Evolutionary conservation across 768 basidiomycete species (phyloP), one percentile per base, ranked within the genome.

Genomic region (Pholiota molesta): DNA sequence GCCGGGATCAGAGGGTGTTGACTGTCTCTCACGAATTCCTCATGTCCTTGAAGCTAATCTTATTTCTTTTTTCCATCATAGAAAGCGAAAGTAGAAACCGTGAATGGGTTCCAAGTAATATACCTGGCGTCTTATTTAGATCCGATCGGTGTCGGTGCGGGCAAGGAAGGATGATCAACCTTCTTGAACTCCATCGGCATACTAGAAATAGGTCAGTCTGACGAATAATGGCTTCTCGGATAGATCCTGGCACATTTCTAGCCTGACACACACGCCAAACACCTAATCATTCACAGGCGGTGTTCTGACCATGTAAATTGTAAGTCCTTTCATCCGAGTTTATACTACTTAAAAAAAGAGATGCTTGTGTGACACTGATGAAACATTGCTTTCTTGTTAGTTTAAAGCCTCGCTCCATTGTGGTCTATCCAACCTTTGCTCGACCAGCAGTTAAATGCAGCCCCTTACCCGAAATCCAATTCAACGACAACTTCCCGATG

Each of bases 401-500:
- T 19, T 39, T 14, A 33, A 26, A 49, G n/a, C 44, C 26, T 49
- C n/a, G 56, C n/a, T 45, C 28, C 21, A 21, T 16, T 31, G 5
- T 53, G 52, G 49, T 52, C 62, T 57, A 28, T 57, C 59, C 40
- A 47, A 59, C 44, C 57, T 54, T 45, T 59, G 63, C 52, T 44
- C 40, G 31, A 47, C 52, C 58, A 11, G 14, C 21, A 13, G 47
- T 49, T 55, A 44, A 31, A 71, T 66, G 68, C 62, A 61, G 45
- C 28, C 40, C 6, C 52, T 62, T 31, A 39, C 59, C 39, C 57
- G 52, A 26, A 69, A 72, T 51, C 63, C 68, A 21, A 67, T 68
- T 58, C 57, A 57, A 21, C 60, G 66, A 57, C 47, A 61, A n/a
- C 65, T 72, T 45, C 69, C 71, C 49, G 56, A 61, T 52, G 71